A percentile compares a stretch with the other conserved stretches of the same genome.
phyloP scores from a whole-genome alignment of 1,284 basidiomycete genomes.

The Sphagnurus paluster region DNA sequence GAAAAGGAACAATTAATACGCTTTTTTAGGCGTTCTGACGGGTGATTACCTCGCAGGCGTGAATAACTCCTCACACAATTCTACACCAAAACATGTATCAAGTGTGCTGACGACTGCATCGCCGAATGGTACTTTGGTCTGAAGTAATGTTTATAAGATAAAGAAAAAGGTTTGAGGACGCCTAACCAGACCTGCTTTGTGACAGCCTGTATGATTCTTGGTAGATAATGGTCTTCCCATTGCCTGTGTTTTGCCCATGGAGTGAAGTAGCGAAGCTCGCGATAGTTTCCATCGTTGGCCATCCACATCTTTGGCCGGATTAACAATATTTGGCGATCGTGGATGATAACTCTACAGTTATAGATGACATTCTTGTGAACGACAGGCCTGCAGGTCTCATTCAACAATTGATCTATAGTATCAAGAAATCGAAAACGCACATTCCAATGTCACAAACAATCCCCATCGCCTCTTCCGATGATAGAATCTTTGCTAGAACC shows the following conservation, averaged over 20 bases:
- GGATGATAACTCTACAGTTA: constrained; percentile 91
- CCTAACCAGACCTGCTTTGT: constrained; percentile 76
- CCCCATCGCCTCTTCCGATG: constrained; percentile 72
- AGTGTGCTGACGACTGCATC: constrained; percentile 91
- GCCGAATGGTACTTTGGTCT: constrained; percentile 91
- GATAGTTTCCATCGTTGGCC: constrained; percentile 98
- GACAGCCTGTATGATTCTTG: constrained; percentile 81
- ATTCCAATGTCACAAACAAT: constrained; percentile 96
- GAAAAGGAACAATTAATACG: no score
- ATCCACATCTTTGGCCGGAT: constrained; percentile 99
- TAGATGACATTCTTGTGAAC: constrained; percentile 97
- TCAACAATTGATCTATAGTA: constrained; percentile 5
- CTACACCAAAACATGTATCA: constrained; percentile 96
- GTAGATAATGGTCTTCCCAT: constrained; percentile 88
- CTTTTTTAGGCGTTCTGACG: constrained; percentile 14
- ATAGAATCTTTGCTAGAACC: constrained; percentile 82
- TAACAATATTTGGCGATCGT: constrained; percentile 84
- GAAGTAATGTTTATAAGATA: constrained; percentile 1
- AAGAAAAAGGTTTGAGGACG: background rate
- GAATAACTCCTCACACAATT: constrained; percentile 97
- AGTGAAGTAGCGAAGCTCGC: constrained; percentile 94
- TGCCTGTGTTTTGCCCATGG: constrained; percentile 91
- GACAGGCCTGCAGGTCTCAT: constrained; percentile 85
- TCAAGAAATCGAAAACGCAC: constrained; percentile 45
- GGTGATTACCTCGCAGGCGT: constrained; percentile 87